A percentile compares a stretch with the other conserved stretches of the same genome.
Conservation (phyloP, 2,329 filamentous ascomycete species). For the Colletotrichum chlorophyti region DNA sequence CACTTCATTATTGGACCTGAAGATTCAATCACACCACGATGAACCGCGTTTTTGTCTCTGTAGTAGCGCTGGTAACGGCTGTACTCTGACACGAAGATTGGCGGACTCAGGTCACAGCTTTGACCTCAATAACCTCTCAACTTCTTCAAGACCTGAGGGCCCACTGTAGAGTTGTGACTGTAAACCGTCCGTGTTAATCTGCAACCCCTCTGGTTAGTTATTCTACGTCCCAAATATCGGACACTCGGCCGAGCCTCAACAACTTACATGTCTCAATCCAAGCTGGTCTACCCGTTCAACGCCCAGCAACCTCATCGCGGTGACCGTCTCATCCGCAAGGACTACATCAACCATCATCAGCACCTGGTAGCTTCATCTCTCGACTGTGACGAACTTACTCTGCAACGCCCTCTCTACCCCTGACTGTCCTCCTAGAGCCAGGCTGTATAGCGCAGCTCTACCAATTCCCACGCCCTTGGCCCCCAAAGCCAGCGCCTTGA, state of each 20-base stretch:
- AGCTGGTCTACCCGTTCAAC: conserved; percentile 33
- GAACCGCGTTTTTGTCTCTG: too few species aligned
- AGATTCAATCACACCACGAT: too few species aligned
- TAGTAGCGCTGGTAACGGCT: too few species aligned
- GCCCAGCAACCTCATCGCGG: conserved; percentile 35
- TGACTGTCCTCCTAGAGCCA: conserved; percentile 57
- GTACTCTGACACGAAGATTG: too few species aligned
- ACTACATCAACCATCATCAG: conserved; percentile 26
- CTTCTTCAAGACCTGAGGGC: conserved; percentile 30
- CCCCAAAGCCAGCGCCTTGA: conserved; percentile 60
- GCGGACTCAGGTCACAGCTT: too few species aligned
- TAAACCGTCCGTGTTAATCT: conserved; percentile 30
- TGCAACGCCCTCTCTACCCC: conserved; percentile 61
- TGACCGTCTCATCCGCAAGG: conserved; percentile 34
- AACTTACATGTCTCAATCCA: conserved; percentile 33
- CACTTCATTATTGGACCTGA: too few species aligned
- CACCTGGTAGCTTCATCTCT: background rate
- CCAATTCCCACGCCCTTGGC: conserved; percentile 62
- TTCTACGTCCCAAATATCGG: background rate
- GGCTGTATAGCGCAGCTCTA: conserved; percentile 57
- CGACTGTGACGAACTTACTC: conserved; percentile 48
- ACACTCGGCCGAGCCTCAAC: background rate
- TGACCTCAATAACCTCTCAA: conserved; percentile 22
- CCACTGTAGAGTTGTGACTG: conserved; percentile 29
- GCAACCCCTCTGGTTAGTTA: background rate